phyloP scores from a whole-genome alignment of 495 filamentous ascomycete species.

The Schizothecium vesticola region DNA sequence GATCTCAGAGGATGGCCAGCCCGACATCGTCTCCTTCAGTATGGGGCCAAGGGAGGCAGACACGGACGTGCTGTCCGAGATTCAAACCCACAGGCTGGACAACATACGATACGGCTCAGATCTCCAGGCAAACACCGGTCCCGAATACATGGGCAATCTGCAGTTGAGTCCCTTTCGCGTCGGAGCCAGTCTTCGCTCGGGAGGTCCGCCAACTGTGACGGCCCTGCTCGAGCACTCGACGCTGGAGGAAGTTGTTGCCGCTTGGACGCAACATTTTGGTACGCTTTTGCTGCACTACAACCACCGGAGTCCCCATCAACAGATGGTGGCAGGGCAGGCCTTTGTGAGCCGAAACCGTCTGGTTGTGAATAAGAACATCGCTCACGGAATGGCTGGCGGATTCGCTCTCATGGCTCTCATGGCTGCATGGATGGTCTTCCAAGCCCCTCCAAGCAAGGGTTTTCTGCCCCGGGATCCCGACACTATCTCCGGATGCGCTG shows the following conservation, averaged over 20 bases:
- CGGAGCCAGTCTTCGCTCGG: constrained; percentile 1
- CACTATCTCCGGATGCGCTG: background rate
- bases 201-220: background rate
- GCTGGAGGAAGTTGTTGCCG: background rate
- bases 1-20: background rate
- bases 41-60: background rate
- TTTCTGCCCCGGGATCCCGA: constrained; percentile 6
- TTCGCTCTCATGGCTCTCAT: constrained; percentile 7
- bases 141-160: background rate
- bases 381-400: constrained; percentile 2
- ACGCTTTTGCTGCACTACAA: constrained; percentile 2
- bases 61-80: background rate
- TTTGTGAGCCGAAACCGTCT: background rate
- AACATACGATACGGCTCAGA: constrained; percentile 3
- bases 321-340: background rate
- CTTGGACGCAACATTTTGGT: constrained; percentile 3
- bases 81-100: constrained; percentile 2
- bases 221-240: background rate
- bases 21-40: background rate
- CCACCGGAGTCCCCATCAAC: background rate
- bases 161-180: constrained; percentile 6
- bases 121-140: background rate
- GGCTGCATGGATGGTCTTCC: constrained; percentile 4
- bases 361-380: constrained; percentile 3
- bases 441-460: background rate